Conservation (phyloP, 225 moss, liverwort and hornwort species). For the Physcomitrium patens region DNA sequence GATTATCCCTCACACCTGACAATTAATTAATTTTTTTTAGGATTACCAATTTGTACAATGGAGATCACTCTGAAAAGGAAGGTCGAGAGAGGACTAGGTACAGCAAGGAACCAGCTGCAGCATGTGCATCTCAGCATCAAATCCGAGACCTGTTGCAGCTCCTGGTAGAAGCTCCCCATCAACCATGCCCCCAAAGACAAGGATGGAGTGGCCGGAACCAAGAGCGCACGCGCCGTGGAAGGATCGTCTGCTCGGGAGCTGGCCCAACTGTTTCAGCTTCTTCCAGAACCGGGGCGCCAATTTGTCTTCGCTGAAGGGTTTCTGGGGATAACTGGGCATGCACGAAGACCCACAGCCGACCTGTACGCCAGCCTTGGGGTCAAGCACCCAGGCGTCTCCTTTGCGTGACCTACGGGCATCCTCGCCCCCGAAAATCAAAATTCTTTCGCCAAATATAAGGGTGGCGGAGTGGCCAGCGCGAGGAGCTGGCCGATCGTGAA, state of each 20-base stretch:
- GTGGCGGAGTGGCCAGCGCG: slow-evolving; percentile 97
- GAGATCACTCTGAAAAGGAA: not conserved
- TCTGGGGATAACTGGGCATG: slow-evolving; percentile 39
- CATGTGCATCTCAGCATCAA: slow-evolving; percentile 80
- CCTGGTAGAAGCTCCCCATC: slow-evolving; percentile 68
- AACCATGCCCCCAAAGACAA: slow-evolving; percentile 96
- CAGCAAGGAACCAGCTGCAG: slow-evolving; percentile 82
- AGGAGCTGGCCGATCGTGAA: slow-evolving; percentile 62
- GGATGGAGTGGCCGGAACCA: slow-evolving; percentile 76
- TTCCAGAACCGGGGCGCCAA: slow-evolving; percentile 83
- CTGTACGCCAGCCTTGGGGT: slow-evolving; percentile 70
- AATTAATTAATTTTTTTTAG: slow-evolving; percentile 16
- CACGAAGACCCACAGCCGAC: slow-evolving; percentile 51
- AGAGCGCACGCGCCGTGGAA: slow-evolving; percentile 89
- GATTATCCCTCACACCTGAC: slow-evolving; percentile 42
- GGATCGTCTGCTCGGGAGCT: slow-evolving; percentile 73
- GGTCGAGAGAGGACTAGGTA: slow-evolving; percentile 15
- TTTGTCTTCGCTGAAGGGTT: slow-evolving; percentile 45
- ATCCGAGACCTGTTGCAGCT: slow-evolving; percentile 61
- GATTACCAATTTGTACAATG: slow-evolving; percentile 43
- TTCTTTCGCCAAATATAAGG: slow-evolving; percentile 84
- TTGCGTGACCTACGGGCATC: slow-evolving; percentile 78
- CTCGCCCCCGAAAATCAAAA: slow-evolving; percentile 90
- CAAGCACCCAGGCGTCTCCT: slow-evolving; percentile 89
- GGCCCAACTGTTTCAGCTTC: slow-evolving; percentile 82